phyloP scores from a whole-genome alignment of 768 basidiomycete genomes.

The Gautieria morchelliformis region DNA sequence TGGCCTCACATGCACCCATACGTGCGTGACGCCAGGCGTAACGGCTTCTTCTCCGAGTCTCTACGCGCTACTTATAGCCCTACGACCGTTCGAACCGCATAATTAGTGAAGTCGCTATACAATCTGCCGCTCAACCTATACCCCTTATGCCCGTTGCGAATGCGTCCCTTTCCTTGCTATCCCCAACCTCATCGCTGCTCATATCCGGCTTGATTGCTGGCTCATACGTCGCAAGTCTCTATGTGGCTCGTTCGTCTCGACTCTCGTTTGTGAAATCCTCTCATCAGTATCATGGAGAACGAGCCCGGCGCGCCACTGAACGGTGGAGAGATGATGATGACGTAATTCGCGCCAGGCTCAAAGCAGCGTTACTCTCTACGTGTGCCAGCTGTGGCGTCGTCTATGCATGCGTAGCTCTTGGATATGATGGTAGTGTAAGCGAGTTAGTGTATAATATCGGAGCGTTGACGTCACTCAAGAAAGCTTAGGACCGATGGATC shows the following conservation, averaged over 20 bases:
- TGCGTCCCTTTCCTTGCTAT: neutral
- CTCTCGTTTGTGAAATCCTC: constrained; percentile 36
- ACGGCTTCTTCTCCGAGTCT: no score
- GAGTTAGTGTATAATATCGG: constrained; percentile 1
- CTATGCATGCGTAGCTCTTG: constrained; percentile 30
- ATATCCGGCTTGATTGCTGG: constrained; percentile 50
- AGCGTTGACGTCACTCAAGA: neutral
- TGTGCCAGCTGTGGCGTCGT: constrained; percentile 45
- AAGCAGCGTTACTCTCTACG: constrained; percentile 59
- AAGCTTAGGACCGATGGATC: neutral
- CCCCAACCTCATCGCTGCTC: constrained; percentile 33
- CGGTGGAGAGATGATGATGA: constrained; percentile 74
- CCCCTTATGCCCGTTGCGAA: neutral
- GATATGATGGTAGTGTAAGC: constrained; percentile 16
- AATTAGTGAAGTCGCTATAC: no score
- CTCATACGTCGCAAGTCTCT: constrained; percentile 78
- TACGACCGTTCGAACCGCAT: no score
- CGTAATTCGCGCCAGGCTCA: constrained; percentile 72
- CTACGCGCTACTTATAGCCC: no score
- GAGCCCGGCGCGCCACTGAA: constrained; percentile 21
- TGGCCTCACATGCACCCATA: no score
- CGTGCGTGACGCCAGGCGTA: no score
- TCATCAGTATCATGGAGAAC: constrained; percentile 17
- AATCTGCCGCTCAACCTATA: no score
- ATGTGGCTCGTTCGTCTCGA: constrained; percentile 58